A percentile compares a stretch with the other conserved stretches of the same genome.
Evolutionary conservation across 805 yeast species (phyloP).

Genomic region (Schizosaccharomyces japonicus): DNA sequence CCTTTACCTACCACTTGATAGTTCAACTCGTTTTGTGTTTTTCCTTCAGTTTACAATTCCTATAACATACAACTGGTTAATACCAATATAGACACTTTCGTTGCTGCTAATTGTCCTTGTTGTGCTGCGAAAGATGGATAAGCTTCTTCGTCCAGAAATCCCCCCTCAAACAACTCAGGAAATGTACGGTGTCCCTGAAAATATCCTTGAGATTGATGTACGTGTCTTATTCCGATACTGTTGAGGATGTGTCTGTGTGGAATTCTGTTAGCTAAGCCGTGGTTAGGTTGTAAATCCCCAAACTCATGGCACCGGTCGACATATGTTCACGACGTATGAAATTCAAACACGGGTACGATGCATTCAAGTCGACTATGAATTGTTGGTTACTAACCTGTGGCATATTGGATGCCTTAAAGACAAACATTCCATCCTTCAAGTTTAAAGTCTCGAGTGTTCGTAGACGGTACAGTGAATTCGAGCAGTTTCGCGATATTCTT

Average conservation of each 20-base stretch:
- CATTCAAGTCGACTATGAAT: background rate
- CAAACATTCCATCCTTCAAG: conserved; percentile 74
- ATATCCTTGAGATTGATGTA: conserved; percentile 78
- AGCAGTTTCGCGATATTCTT: conserved; percentile 45
- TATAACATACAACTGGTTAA: too few relatives aligned
- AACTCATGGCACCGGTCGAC: conserved; percentile 39
- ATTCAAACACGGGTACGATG: conserved; percentile 39
- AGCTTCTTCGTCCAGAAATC: conserved; percentile 16
- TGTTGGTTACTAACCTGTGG: background rate
- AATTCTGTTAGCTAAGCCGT: background rate
- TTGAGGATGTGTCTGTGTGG: background rate
- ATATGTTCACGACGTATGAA: conserved; percentile 79
- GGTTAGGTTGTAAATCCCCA: conserved; percentile 37
- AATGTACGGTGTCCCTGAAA: conserved; percentile 82
- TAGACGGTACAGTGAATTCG: conserved; percentile 78
- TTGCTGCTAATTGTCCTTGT: too few relatives aligned
- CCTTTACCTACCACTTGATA: too few relatives aligned
- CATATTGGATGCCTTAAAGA: conserved; percentile 15
- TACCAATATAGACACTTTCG: too few relatives aligned
- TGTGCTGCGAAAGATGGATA: too few relatives aligned
- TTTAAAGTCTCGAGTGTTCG: conserved; percentile 42
- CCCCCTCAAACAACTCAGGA: conserved; percentile 51
- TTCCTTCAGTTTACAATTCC: too few relatives aligned
- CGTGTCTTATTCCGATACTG: conserved; percentile 7
- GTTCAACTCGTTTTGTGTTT: too few relatives aligned